Conservation (phyloP, 2,329 filamentous ascomycete genomes). For the Phaeosphaeriaceae sp. region DNA sequence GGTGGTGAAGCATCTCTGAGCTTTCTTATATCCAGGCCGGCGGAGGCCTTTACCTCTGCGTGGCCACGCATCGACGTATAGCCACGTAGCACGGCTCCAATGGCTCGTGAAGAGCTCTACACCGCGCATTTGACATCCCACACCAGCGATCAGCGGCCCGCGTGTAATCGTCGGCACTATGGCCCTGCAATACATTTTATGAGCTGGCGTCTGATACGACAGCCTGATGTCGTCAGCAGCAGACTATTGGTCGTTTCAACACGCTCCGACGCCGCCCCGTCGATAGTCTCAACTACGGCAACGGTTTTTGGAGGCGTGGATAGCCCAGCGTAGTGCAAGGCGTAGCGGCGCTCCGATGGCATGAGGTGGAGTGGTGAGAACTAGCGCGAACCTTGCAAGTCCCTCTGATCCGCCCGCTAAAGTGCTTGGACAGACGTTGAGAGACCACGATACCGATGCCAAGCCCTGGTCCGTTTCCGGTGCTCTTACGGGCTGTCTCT, state of each 20-base stretch:
- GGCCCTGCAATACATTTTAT: background rate
- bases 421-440: background rate
- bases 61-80: constrained; percentile 18
- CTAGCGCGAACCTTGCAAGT: background rate
- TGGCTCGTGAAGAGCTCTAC: constrained; percentile 4
- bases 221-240: background rate
- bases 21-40: background rate
- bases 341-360: background rate
- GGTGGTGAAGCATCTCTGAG: background rate
- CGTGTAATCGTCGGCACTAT: constrained; percentile 21
- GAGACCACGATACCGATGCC: background rate
- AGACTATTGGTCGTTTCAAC: background rate
- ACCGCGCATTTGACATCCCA: constrained; percentile 19
- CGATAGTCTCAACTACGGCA: background rate
- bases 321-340: background rate
- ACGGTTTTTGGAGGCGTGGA: background rate
- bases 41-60: constrained; percentile 14
- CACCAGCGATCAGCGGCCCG: background rate
- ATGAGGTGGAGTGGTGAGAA: background rate
- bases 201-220: background rate
- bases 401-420: background rate
- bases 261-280: background rate
- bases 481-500: background rate
- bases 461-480: background rate
- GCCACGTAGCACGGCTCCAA: constrained; percentile 5